Evolutionary conservation across 768 basidiomycete species (phyloP).

Genomic region (Hericium erinaceus): DNA sequence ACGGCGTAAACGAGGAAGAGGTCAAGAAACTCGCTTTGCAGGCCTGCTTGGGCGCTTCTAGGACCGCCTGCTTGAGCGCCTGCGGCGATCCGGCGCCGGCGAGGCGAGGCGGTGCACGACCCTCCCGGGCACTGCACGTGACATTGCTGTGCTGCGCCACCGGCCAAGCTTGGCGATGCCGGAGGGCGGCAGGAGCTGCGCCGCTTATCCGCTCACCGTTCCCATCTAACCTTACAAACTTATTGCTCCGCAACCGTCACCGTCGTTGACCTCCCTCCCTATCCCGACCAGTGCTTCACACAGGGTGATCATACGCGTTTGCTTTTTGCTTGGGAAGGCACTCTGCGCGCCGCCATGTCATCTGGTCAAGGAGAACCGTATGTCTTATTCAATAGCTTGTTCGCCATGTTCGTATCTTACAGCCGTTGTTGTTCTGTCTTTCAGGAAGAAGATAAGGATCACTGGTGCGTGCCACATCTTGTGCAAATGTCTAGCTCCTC

Average conservation of each 20-base stretch:
- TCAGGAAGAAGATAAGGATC: constrained; percentile 66
- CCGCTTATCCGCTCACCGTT: background rate
- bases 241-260: background rate
- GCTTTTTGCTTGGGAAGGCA: background rate
- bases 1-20: too few relatives aligned
- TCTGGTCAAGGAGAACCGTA: constrained; percentile 20
- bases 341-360: constrained; percentile 16
- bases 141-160: too few relatives aligned
- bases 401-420: background rate
- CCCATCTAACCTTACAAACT: constrained; percentile 4
- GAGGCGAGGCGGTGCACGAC: too few relatives aligned
- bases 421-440: constrained; percentile 10
- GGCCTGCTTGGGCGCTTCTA: too few relatives aligned
- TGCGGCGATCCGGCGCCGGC: too few relatives aligned
- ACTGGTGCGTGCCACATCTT: constrained; percentile 41
- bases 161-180: too few relatives aligned
- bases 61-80: too few relatives aligned
- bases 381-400: constrained; percentile 3
- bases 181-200: background rate
- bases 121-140: too few relatives aligned
- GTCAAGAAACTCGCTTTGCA: too few relatives aligned
- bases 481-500: background rate
- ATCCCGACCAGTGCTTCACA: background rate
- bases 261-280: too few relatives aligned
- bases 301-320: background rate